These are phyloP conservation scores for Austroboletus novae-zelandiae DNA, from an alignment of 1,284 basidiomycete species.

Conservation along the genomic window DNA sequence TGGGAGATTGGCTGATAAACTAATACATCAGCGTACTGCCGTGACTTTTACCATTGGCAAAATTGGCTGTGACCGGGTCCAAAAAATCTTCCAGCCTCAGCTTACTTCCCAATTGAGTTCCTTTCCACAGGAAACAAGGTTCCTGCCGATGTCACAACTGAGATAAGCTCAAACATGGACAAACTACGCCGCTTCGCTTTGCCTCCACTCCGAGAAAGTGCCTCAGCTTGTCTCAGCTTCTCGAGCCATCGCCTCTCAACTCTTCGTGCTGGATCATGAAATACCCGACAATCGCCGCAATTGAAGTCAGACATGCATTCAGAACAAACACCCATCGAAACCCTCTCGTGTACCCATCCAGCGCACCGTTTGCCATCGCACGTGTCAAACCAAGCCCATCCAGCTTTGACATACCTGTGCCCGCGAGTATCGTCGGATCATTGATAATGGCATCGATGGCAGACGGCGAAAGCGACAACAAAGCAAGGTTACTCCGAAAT, in stretches of 20 bases:
- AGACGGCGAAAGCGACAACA: slow-evolving; percentile 35
- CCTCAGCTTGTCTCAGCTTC: slow-evolving; percentile 38
- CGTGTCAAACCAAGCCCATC: slow-evolving; percentile 36
- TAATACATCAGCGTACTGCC: too few relatives aligned
- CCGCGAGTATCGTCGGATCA: slow-evolving; percentile 46
- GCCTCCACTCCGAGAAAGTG: not conserved
- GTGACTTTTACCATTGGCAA: too few relatives aligned
- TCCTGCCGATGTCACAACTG: too few relatives aligned
- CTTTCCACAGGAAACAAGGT: too few relatives aligned
- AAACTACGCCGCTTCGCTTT: too few relatives aligned
- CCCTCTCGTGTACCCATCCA: slow-evolving; percentile 55
- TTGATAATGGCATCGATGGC: slow-evolving; percentile 44
- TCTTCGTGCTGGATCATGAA: slow-evolving; percentile 59
- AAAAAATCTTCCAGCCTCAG: too few relatives aligned
- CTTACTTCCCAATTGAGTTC: too few relatives aligned
- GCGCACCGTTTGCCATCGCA: slow-evolving; percentile 39
- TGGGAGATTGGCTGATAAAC: too few relatives aligned
- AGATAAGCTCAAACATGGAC: too few relatives aligned
- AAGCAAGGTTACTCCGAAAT: slow-evolving; percentile 42
- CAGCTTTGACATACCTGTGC: slow-evolving; percentile 26
- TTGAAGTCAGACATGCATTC: slow-evolving; percentile 46
- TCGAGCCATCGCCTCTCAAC: slow-evolving; percentile 55
- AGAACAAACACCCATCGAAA: slow-evolving; percentile 59
- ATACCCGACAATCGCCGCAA: slow-evolving; percentile 50
- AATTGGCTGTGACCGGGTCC: too few relatives aligned